These are phyloP conservation scores for Metschnikowia aberdeeniae DNA, from an alignment of 805 yeast genomes.

Conservation along the genomic window DNA sequence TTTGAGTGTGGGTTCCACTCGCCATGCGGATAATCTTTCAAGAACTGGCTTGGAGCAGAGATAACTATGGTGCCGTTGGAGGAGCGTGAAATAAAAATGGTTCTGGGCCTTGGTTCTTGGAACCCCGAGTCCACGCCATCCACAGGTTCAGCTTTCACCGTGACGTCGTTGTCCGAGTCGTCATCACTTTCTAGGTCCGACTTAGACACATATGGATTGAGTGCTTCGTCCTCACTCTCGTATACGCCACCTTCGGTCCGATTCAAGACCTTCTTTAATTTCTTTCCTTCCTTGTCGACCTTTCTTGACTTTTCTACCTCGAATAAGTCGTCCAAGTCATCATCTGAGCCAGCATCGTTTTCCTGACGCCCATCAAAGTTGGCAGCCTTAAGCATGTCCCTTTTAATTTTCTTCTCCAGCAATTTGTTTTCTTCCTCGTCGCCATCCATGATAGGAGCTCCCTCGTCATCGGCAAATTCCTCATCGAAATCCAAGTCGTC, in stretches of 20 bases:
- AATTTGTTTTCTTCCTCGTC: slow-evolving; percentile 92
- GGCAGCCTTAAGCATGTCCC: slow-evolving; percentile 79
- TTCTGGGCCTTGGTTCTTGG: slow-evolving; percentile 7
- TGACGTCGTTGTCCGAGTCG: slow-evolving; percentile 41
- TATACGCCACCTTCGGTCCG: slow-evolving; percentile 87
- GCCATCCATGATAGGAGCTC: slow-evolving; percentile 96
- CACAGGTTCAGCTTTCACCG: slow-evolving; percentile 31
- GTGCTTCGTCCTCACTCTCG: slow-evolving; percentile 77
- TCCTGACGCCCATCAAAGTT: slow-evolving; percentile 64
- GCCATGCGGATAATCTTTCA: slow-evolving; percentile 69
- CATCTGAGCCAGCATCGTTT: slow-evolving; percentile 53
- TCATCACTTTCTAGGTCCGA: slow-evolving; percentile 58
- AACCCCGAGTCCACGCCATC: slow-evolving; percentile 18
- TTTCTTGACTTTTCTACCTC: slow-evolving; percentile 57
- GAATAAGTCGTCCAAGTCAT: slow-evolving; percentile 63
- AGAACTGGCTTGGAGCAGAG: slow-evolving; percentile 57
- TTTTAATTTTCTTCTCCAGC: slow-evolving; percentile 77
- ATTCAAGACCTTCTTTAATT: slow-evolving; percentile 75
- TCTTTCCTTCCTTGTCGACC: slow-evolving; percentile 88
- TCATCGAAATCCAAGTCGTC: slow-evolving; percentile 94
- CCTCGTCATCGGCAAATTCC: slow-evolving; percentile 98
- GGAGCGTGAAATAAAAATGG: slow-evolving; percentile 22
- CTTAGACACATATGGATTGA: slow-evolving; percentile 68
- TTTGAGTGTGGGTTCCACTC: slow-evolving; percentile 75
- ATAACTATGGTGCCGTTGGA: slow-evolving; percentile 50